Base-by-base conservation (phyloP, 2,329 filamentous ascomycete genomes). In the Cladosporium sp. region DNA sequence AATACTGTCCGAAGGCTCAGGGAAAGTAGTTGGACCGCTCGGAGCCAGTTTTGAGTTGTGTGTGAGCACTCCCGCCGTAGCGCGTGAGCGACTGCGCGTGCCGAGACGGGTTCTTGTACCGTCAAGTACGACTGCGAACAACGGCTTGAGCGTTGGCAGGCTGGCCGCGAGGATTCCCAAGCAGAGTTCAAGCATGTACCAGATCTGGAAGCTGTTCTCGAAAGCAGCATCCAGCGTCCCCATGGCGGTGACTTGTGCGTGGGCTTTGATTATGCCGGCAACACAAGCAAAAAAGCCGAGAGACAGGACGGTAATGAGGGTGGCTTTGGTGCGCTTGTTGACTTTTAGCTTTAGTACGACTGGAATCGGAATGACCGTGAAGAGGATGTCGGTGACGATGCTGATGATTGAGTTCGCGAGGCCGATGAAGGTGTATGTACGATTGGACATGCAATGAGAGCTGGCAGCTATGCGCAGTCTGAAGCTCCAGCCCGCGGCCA, bases 341-440 rank as follows among this genome's bases (percentile, higher is more conserved):
- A 83, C 74, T 63, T 80, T 77, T 1, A 83, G 74, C 30, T 75
- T 76, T 71, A 79, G 75, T 36, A 83, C 76, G 51, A 82, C 75
- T 0, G 79, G 79, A 18, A 82, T 75, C 0, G 81, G 81, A 1
- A 82, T 65, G 0, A 76, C 69, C 0, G 80, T 79, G 61, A 82
- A 78, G 5, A 80, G 70, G 18, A 78, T 70, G 63, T 81, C 78
- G 13, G 78, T 80, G 6, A 73, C 46, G 64, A 79, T 79, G 58
- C 78, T 80, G 63, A 80, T 72, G 30, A 74, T 75, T 69, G 79
- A 80, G 71, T 83, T 82, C 70, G 80, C 78, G n/a, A 84, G 70
- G 16, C 80, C 81, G 26, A 84, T 75, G 30, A 76, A 74, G n/a
- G 74, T 76, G 68, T 81, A 84, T 0, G 77, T 78, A 2, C 63